These are phyloP conservation scores for Fragosphaeria purpurea DNA, from an alignment of 2,329 filamentous ascomycete species.

Conservation along the genomic window DNA sequence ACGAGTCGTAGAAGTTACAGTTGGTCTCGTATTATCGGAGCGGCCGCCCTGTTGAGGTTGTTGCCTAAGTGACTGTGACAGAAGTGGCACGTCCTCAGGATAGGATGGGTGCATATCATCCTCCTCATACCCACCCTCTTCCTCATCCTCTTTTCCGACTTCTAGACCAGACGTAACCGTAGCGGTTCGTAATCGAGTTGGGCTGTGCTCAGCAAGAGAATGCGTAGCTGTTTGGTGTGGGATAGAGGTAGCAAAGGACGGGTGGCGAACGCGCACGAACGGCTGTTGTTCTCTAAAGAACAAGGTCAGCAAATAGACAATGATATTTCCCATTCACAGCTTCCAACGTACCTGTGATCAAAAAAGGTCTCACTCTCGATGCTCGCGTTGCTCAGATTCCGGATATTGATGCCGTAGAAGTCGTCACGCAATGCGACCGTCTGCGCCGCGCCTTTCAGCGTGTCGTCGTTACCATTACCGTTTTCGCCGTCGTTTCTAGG, in stretches of 20 bases:
- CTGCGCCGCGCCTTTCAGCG: conserved; percentile 17
- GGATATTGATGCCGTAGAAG: conserved; percentile 39
- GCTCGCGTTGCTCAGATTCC: conserved; percentile 70
- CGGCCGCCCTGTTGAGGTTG: conserved; percentile 19
- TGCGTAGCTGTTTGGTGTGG: conserved; percentile 8
- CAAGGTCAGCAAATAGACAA: too few relatives aligned
- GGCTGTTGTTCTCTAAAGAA: conserved; percentile 36
- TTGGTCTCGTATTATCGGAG: conserved; percentile 3
- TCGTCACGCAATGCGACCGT: conserved; percentile 21
- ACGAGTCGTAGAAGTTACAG: conserved; percentile 30
- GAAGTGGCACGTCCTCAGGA: conserved; percentile 42
- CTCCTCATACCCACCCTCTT: conserved; percentile 29
- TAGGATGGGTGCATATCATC: too few relatives aligned
- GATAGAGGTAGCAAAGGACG: conserved; percentile 30
- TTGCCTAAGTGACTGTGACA: conserved; percentile 32
- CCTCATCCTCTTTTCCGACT: conserved; percentile 32
- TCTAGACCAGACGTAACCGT: conserved; percentile 8
- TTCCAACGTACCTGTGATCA: conserved; percentile 54
- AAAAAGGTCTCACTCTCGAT: conserved; percentile 80
- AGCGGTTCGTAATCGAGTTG: conserved; percentile 13
- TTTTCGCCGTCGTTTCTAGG: conserved; percentile 1
- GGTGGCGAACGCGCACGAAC: conserved; percentile 52
- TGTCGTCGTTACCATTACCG: conserved; percentile 28
- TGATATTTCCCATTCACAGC: too few relatives aligned
- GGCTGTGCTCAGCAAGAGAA: conserved; percentile 18